phyloP scores from a whole-genome alignment of 1,284 basidiomycete species.

The Anthracocystis walkeri region DNA sequence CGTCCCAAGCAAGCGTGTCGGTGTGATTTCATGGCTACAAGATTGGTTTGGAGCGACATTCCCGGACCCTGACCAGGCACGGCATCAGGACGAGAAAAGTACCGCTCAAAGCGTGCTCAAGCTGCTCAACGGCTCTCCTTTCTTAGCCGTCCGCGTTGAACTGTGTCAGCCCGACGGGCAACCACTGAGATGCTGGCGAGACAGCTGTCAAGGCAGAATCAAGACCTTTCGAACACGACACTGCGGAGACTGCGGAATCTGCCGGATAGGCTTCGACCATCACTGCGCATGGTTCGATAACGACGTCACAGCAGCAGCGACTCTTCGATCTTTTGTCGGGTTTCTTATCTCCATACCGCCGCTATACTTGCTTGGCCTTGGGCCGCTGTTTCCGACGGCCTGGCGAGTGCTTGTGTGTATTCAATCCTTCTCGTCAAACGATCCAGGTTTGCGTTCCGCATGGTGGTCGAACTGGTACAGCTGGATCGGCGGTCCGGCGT shows the following conservation, averaged over 20 bases:
- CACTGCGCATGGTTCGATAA: constrained; percentile 57
- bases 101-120: not conserved
- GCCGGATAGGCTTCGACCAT: constrained; percentile 47
- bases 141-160: not conserved
- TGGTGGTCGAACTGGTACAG: constrained; percentile 42
- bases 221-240: constrained; percentile 34
- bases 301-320: constrained; percentile 34
- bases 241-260: constrained; percentile 48
- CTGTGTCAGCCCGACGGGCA: constrained; percentile 27
- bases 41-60: constrained; percentile 13
- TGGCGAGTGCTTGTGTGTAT: constrained; percentile 11
- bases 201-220: constrained; percentile 26
- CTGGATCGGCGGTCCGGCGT: constrained; percentile 43
- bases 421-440: not conserved
- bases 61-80: not conserved
- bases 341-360: constrained; percentile 37
- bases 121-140: not conserved
- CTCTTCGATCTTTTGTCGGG: constrained; percentile 21
- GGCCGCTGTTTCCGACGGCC: constrained; percentile 22
- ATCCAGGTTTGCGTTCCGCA: not conserved
- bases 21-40: constrained; percentile 6
- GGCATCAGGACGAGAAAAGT: not conserved
- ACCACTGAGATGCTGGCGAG: constrained; percentile 32
- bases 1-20: not conserved
- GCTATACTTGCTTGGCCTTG: constrained; percentile 18